Evolutionary conservation across 31 red algal genomes (phyloP), one percentile per base, ranked within the genome.

Genomic region (Asparagopsis taxiformis): DNA sequence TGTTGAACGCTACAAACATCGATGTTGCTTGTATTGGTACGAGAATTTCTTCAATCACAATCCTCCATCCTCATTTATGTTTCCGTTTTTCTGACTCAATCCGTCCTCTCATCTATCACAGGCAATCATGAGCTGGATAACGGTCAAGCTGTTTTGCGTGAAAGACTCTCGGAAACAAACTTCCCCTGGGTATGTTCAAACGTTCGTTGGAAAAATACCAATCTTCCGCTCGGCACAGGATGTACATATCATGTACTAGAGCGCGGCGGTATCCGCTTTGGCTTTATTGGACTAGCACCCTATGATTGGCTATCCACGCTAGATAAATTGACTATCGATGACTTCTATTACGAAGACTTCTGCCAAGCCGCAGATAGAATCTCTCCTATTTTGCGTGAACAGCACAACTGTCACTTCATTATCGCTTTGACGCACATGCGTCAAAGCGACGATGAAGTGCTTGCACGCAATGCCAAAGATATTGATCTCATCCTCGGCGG

Each of bases 41-140:
- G 6, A 6, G 54, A 58, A 13, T 25, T 58, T 58, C 25, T n/a
- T 13, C 7, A 16, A 6, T 21, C 20, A 67, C 62, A 20, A 3
- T 13, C 31, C 37, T 67, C 19, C 22, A 17, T 15, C 11, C 21
- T 22, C 37, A 1, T n/a, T n/a, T n/a, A n/a, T n/a, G n/a, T n/a
- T n/a, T n/a, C n/a, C n/a, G n/a, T n/a, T n/a, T n/a, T n/a, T n/a
- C n/a, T n/a, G n/a, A n/a, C n/a, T n/a, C n/a, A n/a, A n/a, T n/a
- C n/a, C n/a, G n/a, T n/a, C n/a, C n/a, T n/a, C n/a, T n/a, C n/a
- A 39, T 15, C 10, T 36, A 11, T 25, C 22, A 56, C 26, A 56
- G 74, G 88, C 23, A 92, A 92, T 50, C 88, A 91, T 61, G 88
- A 92, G 55, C 57, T 92, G 49, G 88, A 92, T 44, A 66, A 59